A percentile compares a stretch with the other conserved stretches of the same genome.
These are phyloP conservation scores for Kockiozyma suomiensis DNA, from an alignment of 805 yeast species.

Conservation along the genomic window DNA sequence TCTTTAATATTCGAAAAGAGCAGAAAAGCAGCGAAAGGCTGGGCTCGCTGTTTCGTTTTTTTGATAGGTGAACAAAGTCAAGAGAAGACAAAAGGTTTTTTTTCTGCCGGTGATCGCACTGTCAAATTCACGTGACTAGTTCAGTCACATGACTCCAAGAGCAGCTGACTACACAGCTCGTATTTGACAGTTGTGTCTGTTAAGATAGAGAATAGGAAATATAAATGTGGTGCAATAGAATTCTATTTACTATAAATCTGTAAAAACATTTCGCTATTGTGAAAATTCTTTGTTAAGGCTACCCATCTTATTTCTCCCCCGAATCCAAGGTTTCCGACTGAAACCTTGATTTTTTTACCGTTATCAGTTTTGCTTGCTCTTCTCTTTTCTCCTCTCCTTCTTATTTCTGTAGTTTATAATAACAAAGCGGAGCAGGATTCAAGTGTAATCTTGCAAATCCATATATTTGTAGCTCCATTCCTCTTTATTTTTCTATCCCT, in stretches of 20 bases:
- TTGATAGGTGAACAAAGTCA: background rate
- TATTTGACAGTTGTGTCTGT: too few relatives aligned
- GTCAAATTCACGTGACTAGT: background rate
- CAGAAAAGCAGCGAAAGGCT: background rate
- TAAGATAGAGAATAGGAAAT: too few relatives aligned
- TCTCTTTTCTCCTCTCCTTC: slow-evolving; percentile 9
- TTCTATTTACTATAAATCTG: too few relatives aligned
- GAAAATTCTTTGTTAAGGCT: too few relatives aligned
- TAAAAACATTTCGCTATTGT: too few relatives aligned
- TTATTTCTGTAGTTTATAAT: background rate
- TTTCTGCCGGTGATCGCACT: background rate
- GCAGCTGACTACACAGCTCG: too few relatives aligned
- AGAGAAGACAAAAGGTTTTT: background rate
- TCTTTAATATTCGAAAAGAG: slow-evolving; percentile 4
- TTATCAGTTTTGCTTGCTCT: background rate
- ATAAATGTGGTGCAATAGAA: too few relatives aligned
- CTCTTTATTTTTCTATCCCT: background rate
- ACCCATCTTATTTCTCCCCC: too few relatives aligned
- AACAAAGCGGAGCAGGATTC: slow-evolving; percentile 7
- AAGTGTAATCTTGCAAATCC: background rate
- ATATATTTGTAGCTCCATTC: background rate
- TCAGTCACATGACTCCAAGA: background rate
- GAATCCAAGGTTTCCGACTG: too few relatives aligned
- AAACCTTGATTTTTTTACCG: background rate
- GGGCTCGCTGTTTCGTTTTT: background rate